A percentile compares a stretch with the other conserved stretches of the same genome.
phyloP scores from a whole-genome alignment of 1,284 basidiomycete genomes.

The Microbotryum silenes-acaulis region DNA sequence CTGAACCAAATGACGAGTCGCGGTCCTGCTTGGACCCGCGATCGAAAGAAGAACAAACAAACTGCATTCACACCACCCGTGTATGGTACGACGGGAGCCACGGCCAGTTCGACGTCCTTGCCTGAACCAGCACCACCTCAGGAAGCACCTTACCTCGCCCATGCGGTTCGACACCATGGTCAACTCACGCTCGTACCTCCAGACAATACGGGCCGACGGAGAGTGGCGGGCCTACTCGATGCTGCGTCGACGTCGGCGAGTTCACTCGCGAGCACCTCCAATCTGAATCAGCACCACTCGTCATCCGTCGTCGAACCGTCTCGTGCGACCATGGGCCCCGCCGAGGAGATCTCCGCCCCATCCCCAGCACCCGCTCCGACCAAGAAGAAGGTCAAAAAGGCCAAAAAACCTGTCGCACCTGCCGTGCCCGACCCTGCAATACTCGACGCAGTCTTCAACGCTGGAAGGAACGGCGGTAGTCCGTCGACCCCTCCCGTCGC shows the following conservation, averaged over 20 bases:
- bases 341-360: neutral
- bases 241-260: neutral
- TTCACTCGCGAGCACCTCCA: neutral
- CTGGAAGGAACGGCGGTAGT: constrained; percentile 5
- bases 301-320: no score
- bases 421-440: constrained; percentile 4
- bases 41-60: neutral
- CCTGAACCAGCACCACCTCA: neutral
- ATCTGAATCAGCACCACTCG: no score
- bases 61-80: neutral
- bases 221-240: constrained; percentile 11
- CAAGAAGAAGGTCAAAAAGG: constrained; percentile 16
- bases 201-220: constrained; percentile 19
- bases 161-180: constrained; percentile 23
- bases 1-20: no score
- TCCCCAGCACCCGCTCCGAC: neutral
- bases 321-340: neutral
- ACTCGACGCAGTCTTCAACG: constrained; percentile 21
- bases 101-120: constrained; percentile 5
- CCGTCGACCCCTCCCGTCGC: neutral
- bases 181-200: constrained; percentile 27
- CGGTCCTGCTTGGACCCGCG: constrained; percentile 20
- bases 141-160: constrained; percentile 29
- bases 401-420: neutral
- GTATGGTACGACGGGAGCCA: neutral